phyloP scores from a whole-genome alignment of 495 filamentous ascomycete species.

The Penicillium atrosanguineum region DNA sequence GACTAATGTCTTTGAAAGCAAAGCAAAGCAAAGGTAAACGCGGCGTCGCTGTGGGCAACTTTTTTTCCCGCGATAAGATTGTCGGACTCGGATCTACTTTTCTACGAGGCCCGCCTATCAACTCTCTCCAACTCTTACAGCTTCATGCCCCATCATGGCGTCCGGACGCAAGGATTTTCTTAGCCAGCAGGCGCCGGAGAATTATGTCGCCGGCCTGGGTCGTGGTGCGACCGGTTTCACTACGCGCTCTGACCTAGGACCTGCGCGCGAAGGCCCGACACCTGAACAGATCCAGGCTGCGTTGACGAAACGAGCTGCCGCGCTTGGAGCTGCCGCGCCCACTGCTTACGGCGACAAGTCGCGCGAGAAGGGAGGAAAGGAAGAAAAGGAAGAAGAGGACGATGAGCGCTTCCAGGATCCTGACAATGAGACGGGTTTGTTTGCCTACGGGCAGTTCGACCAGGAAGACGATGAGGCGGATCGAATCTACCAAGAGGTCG shows the following conservation, averaged over 20 bases:
- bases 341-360: slow-evolving; percentile 69
- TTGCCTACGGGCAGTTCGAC: slow-evolving; percentile 90
- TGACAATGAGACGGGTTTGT: slow-evolving; percentile 94
- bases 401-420: slow-evolving; percentile 91
- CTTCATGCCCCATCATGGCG: slow-evolving; percentile 51
- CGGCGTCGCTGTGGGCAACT: slow-evolving; percentile 15
- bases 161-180: slow-evolving; percentile 86
- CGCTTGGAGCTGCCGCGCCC: slow-evolving; percentile 76
- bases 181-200: slow-evolving; percentile 87
- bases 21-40: not conserved
- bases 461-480: slow-evolving; percentile 97
- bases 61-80: slow-evolving; percentile 44
- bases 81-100: slow-evolving; percentile 33
- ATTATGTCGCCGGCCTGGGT: slow-evolving; percentile 97
- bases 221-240: slow-evolving; percentile 98
- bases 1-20: not conserved
- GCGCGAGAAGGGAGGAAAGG: slow-evolving; percentile 62
- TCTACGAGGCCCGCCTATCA: slow-evolving; percentile 18
- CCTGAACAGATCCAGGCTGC: slow-evolving; percentile 98
- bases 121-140: slow-evolving; percentile 6
- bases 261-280: slow-evolving; percentile 92
- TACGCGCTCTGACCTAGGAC: slow-evolving; percentile 93
- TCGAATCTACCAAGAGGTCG: slow-evolving; percentile 88
- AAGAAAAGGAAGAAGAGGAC: slow-evolving; percentile 72
- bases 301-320: slow-evolving; percentile 84